These are phyloP conservation scores for Shiraia bambusicola DNA, from an alignment of 2,329 filamentous ascomycete genomes.

Conservation along the genomic window DNA sequence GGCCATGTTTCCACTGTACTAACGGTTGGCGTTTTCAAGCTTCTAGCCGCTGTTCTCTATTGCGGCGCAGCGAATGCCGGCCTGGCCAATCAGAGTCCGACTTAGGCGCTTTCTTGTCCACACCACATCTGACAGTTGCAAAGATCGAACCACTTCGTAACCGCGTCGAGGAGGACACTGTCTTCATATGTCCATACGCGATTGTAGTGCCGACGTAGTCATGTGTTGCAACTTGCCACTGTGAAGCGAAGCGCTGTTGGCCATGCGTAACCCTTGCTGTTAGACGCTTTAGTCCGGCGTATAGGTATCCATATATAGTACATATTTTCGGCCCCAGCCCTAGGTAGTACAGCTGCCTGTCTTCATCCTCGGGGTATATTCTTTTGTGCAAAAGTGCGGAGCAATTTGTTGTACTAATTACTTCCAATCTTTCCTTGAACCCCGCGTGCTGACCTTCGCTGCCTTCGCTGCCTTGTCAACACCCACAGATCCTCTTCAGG, in stretches of 20 bases:
- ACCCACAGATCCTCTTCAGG: constrained; percentile 2
- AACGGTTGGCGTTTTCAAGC: constrained; percentile 9
- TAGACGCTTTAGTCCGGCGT: constrained; percentile 26
- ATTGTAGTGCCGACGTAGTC: constrained; percentile 18
- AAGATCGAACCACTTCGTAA: constrained; percentile 23
- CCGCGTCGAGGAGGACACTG: constrained; percentile 12
- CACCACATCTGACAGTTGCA: constrained; percentile 7
- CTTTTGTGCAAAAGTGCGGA: constrained; percentile 13
- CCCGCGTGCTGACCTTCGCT: constrained; percentile 17
- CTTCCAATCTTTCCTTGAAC: constrained; percentile 19
- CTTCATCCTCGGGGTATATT: constrained; percentile 22
- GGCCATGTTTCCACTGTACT: constrained; percentile 5
- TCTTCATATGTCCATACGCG: constrained; percentile 17
- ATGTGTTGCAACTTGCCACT: constrained; percentile 26
- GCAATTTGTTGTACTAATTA: constrained; percentile 15
- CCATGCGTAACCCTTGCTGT: constrained; percentile 6
- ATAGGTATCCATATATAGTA: constrained; percentile 41
- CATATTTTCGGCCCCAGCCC: constrained; percentile 33
- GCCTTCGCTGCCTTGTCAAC: constrained; percentile 17
- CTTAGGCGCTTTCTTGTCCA: constrained; percentile 19
- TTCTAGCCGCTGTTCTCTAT: constrained; percentile 19
- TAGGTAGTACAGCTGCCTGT: constrained; percentile 32
- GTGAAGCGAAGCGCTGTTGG: constrained; percentile 5
- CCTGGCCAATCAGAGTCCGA: constrained; percentile 13
- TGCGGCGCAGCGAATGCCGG: constrained; percentile 17